Evolutionary conservation across 1,284 basidiomycete species (phyloP).

Genomic region (Ustilago tritici): DNA sequence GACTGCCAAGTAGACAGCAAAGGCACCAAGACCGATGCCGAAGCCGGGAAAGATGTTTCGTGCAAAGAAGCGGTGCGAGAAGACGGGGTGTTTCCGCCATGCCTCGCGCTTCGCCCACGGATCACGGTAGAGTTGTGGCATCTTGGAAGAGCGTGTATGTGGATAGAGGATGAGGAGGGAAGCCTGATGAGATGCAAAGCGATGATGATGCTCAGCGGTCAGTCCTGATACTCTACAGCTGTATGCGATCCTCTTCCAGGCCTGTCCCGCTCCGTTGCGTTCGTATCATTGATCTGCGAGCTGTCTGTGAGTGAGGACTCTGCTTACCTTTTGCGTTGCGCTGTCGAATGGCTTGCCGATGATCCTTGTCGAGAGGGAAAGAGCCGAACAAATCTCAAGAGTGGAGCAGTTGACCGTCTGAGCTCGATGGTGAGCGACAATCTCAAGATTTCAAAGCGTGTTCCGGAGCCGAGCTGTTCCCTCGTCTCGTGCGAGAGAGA

Average conservation of each 20-base stretch:
- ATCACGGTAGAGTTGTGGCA: conserved; percentile 65
- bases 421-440: neutral
- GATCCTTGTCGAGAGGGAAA: neutral
- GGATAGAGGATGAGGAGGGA: neutral
- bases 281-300: neutral
- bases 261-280: neutral
- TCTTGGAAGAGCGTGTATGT: conserved; percentile 13
- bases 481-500: neutral
- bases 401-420: conserved; percentile 1
- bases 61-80: conserved; percentile 64
- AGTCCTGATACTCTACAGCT: neutral
- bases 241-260: neutral
- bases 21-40: conserved; percentile 62
- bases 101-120: conserved; percentile 69
- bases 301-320: no score
- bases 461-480: neutral
- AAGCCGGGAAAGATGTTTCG: conserved; percentile 68
- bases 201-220: neutral
- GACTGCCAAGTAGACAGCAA: conserved; percentile 56
- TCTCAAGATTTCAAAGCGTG: neutral
- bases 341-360: neutral
- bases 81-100: conserved; percentile 69
- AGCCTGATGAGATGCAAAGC: neutral
- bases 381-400: neutral
- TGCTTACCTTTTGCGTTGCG: neutral